phyloP scores from a whole-genome alignment of 1,284 basidiomycete species.

The Fomitiporia mediterranea region DNA sequence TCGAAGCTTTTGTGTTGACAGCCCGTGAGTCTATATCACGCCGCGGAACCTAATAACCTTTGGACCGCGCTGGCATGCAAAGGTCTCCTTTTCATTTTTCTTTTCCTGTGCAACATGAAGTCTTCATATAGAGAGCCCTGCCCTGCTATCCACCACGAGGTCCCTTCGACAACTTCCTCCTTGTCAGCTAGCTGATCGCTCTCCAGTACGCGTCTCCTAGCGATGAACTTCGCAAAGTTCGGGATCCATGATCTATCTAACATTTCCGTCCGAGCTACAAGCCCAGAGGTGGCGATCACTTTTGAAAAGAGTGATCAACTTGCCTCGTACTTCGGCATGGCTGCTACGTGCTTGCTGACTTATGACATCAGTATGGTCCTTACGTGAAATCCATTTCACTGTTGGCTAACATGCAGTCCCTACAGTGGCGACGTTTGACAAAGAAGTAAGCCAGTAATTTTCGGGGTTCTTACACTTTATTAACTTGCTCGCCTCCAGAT shows the following conservation, averaged over 20 bases:
- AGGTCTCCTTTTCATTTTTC: too few relatives aligned
- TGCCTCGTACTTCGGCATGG: conserved; percentile 8
- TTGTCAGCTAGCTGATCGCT: neutral
- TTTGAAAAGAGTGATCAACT: neutral
- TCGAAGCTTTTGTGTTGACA: neutral
- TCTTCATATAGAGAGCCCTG: too few relatives aligned
- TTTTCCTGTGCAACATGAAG: too few relatives aligned
- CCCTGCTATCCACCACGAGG: neutral
- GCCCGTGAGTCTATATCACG: neutral
- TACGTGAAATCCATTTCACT: neutral
- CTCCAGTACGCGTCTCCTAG: neutral
- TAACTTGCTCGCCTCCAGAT: neutral
- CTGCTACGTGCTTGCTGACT: conserved; percentile 3
- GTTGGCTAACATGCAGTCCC: neutral
- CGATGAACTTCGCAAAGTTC: neutral
- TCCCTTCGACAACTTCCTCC: neutral
- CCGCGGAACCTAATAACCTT: neutral
- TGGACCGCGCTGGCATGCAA: neutral
- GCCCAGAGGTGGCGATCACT: neutral
- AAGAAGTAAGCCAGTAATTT: neutral
- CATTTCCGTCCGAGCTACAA: neutral
- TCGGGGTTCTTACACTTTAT: neutral
- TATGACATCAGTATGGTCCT: conserved; percentile 1
- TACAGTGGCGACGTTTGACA: conserved; percentile 2
- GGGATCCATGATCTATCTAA: neutral